phyloP scores from a whole-genome alignment of 805 yeast genomes.

The Pichia deserticola region DNA sequence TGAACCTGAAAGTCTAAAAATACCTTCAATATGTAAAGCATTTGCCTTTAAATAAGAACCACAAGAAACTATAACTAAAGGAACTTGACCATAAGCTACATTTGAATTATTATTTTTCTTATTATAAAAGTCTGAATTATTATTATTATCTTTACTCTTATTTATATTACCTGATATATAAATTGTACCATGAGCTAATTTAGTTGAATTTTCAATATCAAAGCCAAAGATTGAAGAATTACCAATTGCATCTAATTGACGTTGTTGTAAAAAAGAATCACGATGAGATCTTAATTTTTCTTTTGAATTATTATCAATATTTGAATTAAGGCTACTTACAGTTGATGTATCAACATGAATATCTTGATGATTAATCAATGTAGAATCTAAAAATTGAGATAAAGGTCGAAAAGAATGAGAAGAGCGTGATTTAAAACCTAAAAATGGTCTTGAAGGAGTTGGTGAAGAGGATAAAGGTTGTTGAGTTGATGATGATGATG shows the following conservation, averaged over 20 bases:
- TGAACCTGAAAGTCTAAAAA: constrained; percentile 89
- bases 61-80: constrained; percentile 92
- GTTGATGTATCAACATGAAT: constrained; percentile 7
- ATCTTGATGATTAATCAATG: constrained; percentile 9
- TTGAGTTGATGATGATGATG: not conserved
- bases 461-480: constrained; percentile 19
- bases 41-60: constrained; percentile 77
- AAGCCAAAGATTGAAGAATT: constrained; percentile 70
- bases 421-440: constrained; percentile 45
- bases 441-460: constrained; percentile 34
- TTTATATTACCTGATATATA: constrained; percentile 36
- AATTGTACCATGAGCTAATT: constrained; percentile 71
- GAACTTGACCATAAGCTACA: constrained; percentile 77
- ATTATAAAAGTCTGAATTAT: constrained; percentile 14
- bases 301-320: not conserved
- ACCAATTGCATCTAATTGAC: constrained; percentile 37
- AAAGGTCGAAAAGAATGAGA: constrained; percentile 36
- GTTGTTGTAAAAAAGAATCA: constrained; percentile 38
- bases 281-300: constrained; percentile 37
- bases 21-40: constrained; percentile 78
- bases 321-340: not conserved
- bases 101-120: constrained; percentile 20
- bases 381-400: constrained; percentile 24
- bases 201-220: constrained; percentile 60
- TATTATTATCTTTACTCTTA: not conserved